Base-by-base conservation (phyloP, 2,329 filamentous ascomycete genomes). In the Ascochyta koolunga region DNA sequence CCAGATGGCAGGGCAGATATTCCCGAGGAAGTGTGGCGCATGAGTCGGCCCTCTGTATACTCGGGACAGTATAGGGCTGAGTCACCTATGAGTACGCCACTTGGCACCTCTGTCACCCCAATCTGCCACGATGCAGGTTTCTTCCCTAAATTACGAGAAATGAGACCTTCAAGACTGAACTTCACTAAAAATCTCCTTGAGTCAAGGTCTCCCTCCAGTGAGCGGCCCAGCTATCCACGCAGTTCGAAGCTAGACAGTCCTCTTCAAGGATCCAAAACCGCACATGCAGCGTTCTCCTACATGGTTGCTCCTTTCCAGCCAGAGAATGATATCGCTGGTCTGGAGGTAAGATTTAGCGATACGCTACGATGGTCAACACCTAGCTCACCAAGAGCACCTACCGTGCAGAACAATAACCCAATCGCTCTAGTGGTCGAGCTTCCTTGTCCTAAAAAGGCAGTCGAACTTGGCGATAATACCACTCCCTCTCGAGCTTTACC, bases 1-100 rank as follows among this genome's bases (percentile, higher is more conserved):
- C 29, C 32, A n/a, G 24, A 39, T 9, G 35, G 33, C 2, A 51
- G 50, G 9, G 24, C 15, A 10, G 61, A 61, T 13, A 54, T 67
- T 4, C 64, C 61, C 3, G 19, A 47, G 33, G 5, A 41, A 8
- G 54, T 65, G 3, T 67, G 64, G 64, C 36, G 49, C 4, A 39
- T 41, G 4, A 54, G 50, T 21, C 59, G 58, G 25, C 56, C 62
- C 7, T 64, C 58, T 13, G 11, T 61, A 2, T 62, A 50, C 16
- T 24, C 29, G 2, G 11, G 27, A 21, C 21, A 16, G 13, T 8
- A 32, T 4, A 19, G 18, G 2, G 21, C 10, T 1, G 50, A 45
- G 5, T 56, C 61, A 1, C 15, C 16, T 3, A 15, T 35, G 3
- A 65, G 58, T 39, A 67, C 64, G 4, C 62, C 61, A 2, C 33